Evolutionary conservation across 768 basidiomycete species (phyloP).

Genomic region (Mycena polygramma): DNA sequence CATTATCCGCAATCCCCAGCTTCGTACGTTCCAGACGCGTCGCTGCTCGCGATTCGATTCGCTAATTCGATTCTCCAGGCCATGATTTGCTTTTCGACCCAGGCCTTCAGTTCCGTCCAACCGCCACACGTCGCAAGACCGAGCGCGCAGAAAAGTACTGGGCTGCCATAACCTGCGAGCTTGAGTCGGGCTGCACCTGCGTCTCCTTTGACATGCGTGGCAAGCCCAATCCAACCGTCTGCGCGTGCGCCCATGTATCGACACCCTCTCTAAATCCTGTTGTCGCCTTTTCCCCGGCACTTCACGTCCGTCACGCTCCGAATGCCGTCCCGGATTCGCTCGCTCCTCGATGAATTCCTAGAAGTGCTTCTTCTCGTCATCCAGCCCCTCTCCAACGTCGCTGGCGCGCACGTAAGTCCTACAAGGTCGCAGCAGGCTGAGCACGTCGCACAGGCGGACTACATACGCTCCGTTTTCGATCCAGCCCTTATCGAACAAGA

Average conservation of each 20-base stretch:
- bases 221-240: slow-evolving; percentile 66
- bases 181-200: slow-evolving; percentile 87
- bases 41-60: slow-evolving; percentile 33
- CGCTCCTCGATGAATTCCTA: slow-evolving; percentile 80
- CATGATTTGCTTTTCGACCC: slow-evolving; percentile 94
- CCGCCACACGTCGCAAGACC: slow-evolving; percentile 78
- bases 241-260: slow-evolving; percentile 64
- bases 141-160: slow-evolving; percentile 87
- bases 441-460: slow-evolving; percentile 72
- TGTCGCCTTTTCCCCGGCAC: slow-evolving; percentile 58
- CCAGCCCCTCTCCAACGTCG: slow-evolving; percentile 77
- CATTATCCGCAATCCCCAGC: slow-evolving; percentile 90
- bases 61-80: slow-evolving; percentile 56
- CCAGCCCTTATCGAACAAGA: slow-evolving; percentile 87
- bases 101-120: slow-evolving; percentile 85
- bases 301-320: slow-evolving; percentile 69
- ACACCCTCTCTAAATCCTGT: slow-evolving; percentile 56
- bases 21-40: slow-evolving; percentile 70
- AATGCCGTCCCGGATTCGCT: slow-evolving; percentile 78
- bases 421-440: slow-evolving; percentile 71
- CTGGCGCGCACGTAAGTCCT: slow-evolving; percentile 71
- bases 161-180: slow-evolving; percentile 83
- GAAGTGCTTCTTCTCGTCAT: slow-evolving; percentile 89
- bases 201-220: slow-evolving; percentile 77
- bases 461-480: slow-evolving; percentile 84